Conservation (phyloP, 108 stramenopile genomes). For the Pseudonitzschia pungens region DNA sequence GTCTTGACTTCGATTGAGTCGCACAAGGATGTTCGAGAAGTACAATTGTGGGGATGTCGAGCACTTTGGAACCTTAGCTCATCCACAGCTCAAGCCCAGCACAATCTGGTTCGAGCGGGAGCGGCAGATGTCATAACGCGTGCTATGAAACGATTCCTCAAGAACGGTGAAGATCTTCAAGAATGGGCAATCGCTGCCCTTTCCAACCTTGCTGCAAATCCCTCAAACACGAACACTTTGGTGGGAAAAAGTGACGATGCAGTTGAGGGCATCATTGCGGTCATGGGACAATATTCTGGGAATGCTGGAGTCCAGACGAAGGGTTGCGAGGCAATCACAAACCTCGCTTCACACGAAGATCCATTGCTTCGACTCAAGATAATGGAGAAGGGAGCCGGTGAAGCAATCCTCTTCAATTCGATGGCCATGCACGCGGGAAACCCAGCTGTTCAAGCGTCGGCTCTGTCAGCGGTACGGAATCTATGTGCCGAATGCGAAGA, state of each 20-base stretch:
- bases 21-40: background rate
- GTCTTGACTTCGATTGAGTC: slow-evolving; percentile 3
- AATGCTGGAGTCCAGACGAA: slow-evolving; percentile 53
- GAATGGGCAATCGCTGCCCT: slow-evolving; percentile 59
- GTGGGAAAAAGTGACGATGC: slow-evolving; percentile 28
- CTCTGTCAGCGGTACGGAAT: slow-evolving; percentile 58
- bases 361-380: slow-evolving; percentile 4
- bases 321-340: slow-evolving; percentile 59
- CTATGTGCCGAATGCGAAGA: slow-evolving; percentile 63
- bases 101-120: slow-evolving; percentile 50
- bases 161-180: slow-evolving; percentile 46
- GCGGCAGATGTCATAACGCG: slow-evolving; percentile 41
- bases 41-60: slow-evolving; percentile 57
- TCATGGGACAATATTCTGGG: slow-evolving; percentile 62
- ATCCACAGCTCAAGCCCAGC: slow-evolving; percentile 40
- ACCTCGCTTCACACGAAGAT: slow-evolving; percentile 51
- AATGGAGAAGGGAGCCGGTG: slow-evolving; percentile 46
- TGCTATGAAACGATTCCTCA: slow-evolving; percentile 50
- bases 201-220: slow-evolving; percentile 59
- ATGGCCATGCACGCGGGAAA: slow-evolving; percentile 77
- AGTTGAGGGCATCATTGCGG: slow-evolving; percentile 43
- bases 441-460: slow-evolving; percentile 50
- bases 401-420: slow-evolving; percentile 52
- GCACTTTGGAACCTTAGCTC: slow-evolving; percentile 59
- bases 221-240: slow-evolving; percentile 30